Evolutionary conservation across 805 yeast species (phyloP), one percentile per base, ranked within the genome.

Genomic region (Monosporozyma siamensis): DNA sequence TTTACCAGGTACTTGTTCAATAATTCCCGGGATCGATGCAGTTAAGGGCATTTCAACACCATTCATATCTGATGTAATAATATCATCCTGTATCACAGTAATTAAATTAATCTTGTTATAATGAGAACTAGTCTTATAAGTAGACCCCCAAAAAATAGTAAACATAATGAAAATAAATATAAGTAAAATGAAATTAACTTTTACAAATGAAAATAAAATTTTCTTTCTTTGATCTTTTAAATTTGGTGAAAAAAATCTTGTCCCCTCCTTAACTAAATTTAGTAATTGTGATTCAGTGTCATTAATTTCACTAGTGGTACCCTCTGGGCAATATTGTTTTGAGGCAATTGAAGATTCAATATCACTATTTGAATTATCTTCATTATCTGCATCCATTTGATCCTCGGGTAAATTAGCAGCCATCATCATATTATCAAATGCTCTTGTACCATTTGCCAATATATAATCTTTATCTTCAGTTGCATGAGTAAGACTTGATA

Each of bases 81-180:
- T 20, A 17, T 41, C 44, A 22, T 41, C 40, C 22, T 41, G 44
- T 14, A 41, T 23, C 2, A 41, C 44, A 9, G 39, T 31, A 5
- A 41, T 12, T 21, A 29, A 36, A 22, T 41, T 15, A 5, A 41
- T 21, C 17, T 36, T 41, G n/a, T 41, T 40, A 12, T 26, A 24
- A 31, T 59, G 45, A 5, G 48, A 47, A 1, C 34, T 11, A 41
- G 65, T 52, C 38, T 56, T 38, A 45, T 63, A 65, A 4, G 54
- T 44, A 2, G 68, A 58, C 15, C 70, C 70, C 66, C 68, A 63
- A 45, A 59, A 66, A 2, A 64, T 47, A 10, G 54, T 44, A 11
- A 65, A 45, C 10, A 55, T 53, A 2, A 49, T 32, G 20, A 49
- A 44, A 18, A 59, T 50, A 6, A 60, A 45, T 8, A 51, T 7